Conservation (phyloP, 345 rosid species). For the Heritiera fomes region DNA sequence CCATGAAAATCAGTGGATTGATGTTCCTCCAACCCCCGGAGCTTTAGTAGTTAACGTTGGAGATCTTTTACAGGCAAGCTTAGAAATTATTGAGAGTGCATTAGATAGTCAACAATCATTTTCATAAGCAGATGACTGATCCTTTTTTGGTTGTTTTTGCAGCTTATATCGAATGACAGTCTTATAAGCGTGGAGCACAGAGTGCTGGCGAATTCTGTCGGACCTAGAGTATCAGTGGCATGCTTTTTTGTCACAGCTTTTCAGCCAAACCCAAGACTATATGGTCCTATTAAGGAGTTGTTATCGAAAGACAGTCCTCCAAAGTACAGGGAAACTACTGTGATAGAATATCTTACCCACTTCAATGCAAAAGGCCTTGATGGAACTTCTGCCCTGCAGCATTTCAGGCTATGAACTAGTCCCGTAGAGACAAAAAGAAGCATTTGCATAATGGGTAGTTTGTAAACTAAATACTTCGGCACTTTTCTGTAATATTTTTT, state of each 20-base stretch:
- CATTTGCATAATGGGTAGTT: too few relatives aligned
- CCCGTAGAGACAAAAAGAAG: too few relatives aligned
- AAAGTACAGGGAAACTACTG: conserved; percentile 24
- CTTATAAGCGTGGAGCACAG: conserved; percentile 39
- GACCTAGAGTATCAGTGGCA: conserved; percentile 44
- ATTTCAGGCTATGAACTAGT: too few relatives aligned
- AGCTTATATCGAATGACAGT: conserved; percentile 46
- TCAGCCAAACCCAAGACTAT: conserved; percentile 19
- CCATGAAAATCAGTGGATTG: conserved; percentile 42
- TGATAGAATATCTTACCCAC: conserved; percentile 15
- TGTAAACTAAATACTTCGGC: too few relatives aligned
- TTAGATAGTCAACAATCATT: too few relatives aligned
- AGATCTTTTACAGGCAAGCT: conserved; percentile 57
- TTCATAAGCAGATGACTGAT: too few relatives aligned
- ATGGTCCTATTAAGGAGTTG: conserved; percentile 36
- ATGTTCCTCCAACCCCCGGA: conserved; percentile 50
- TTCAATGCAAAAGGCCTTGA: conserved; percentile 25
- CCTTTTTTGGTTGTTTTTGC: background rate
- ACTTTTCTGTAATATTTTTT: too few relatives aligned
- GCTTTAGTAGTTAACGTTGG: conserved; percentile 58
- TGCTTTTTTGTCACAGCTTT: conserved; percentile 34
- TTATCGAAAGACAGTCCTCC: conserved; percentile 29
- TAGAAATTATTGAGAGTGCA: too few relatives aligned
- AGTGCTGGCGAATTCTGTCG: conserved; percentile 31
- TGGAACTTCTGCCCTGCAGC: conserved; percentile 18